Conservation (phyloP, 2,329 filamentous ascomycete genomes). For the Colletotrichum orchidophilum region DNA sequence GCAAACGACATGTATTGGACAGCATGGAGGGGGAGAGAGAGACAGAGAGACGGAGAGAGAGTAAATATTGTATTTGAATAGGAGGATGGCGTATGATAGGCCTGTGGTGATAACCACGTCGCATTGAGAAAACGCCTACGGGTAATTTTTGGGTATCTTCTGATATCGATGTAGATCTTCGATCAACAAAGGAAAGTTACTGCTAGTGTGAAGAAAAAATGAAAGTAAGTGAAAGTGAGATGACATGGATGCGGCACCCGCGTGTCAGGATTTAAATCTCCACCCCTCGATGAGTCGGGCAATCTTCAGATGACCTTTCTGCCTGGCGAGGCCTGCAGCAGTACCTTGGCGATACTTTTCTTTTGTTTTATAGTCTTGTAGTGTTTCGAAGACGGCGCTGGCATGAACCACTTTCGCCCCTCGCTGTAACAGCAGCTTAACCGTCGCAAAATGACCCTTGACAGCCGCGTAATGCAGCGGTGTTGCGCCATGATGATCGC, state of each 20-base stretch:
- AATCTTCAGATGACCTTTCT: slow-evolving; percentile 34
- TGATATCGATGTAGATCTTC: neutral
- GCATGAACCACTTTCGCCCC: slow-evolving; percentile 36
- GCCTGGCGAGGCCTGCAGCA: slow-evolving; percentile 37
- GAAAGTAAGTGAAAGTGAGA: neutral
- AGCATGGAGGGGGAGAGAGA: neutral
- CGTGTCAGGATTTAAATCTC: slow-evolving; percentile 25
- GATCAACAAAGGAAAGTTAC: neutral
- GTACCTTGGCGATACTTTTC: slow-evolving; percentile 38
- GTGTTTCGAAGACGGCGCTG: slow-evolving; percentile 37
- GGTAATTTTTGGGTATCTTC: slow-evolving; percentile 21
- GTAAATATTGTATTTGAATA: neutral
- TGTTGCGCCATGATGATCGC: slow-evolving; percentile 38
- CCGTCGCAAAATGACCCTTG: slow-evolving; percentile 36
- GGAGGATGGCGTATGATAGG: neutral
- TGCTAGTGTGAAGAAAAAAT: neutral
- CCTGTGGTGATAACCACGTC: neutral
- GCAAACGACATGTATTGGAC: neutral
- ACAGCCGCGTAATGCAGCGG: slow-evolving; percentile 39
- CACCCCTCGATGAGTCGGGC: slow-evolving; percentile 34
- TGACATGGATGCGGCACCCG: neutral
- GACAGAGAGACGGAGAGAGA: too few species aligned
- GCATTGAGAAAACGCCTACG: neutral
- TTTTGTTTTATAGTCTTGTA: slow-evolving; percentile 33
- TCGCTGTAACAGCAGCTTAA: slow-evolving; percentile 40